phyloP scores from a whole-genome alignment of 2,329 filamentous ascomycete genomes.

The Mycogone perniciosa region DNA sequence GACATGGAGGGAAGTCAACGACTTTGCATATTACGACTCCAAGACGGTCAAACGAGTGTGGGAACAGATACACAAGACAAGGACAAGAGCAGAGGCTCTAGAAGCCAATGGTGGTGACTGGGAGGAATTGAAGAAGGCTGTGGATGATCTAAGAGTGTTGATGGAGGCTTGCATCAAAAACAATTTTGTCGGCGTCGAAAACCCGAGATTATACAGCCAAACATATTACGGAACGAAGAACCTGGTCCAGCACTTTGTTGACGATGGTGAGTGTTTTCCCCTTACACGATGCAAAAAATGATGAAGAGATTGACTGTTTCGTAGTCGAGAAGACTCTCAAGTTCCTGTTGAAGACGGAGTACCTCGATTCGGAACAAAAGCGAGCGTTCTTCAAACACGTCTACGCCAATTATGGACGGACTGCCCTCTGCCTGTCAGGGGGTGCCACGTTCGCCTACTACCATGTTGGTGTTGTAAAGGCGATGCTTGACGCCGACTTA shows the following conservation, averaged over 20 bases:
- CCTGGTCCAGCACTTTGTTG: constrained; percentile 80
- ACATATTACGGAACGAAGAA: constrained; percentile 98
- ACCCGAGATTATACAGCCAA: constrained; percentile 89
- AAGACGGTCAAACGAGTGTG: constrained; percentile 73
- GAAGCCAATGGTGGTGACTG: constrained; percentile 34
- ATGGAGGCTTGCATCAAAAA: constrained; percentile 93
- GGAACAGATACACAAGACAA: constrained; percentile 63
- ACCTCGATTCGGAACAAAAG: constrained; percentile 68
- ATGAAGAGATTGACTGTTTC: neutral
- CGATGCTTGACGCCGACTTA: constrained; percentile 76
- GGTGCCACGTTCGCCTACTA: constrained; percentile 96
- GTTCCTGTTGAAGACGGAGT: constrained; percentile 61
- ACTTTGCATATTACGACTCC: constrained; percentile 81
- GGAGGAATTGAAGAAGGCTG: constrained; percentile 39
- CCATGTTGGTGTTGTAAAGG: constrained; percentile 88
- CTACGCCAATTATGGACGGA: constrained; percentile 84
- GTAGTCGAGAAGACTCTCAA: constrained; percentile 59
- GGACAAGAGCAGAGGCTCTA: constrained; percentile 52
- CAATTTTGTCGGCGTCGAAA: constrained; percentile 94
- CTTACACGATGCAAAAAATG: no score
- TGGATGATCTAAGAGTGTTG: constrained; percentile 71
- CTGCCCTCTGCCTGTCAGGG: constrained; percentile 86
- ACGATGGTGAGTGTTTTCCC: constrained; percentile 55
- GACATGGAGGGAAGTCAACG: constrained; percentile 70
- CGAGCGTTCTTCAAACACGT: constrained; percentile 78